phyloP scores from a whole-genome alignment of 108 stramenopile genomes.

The Pseudonitzschia multistriata region DNA sequence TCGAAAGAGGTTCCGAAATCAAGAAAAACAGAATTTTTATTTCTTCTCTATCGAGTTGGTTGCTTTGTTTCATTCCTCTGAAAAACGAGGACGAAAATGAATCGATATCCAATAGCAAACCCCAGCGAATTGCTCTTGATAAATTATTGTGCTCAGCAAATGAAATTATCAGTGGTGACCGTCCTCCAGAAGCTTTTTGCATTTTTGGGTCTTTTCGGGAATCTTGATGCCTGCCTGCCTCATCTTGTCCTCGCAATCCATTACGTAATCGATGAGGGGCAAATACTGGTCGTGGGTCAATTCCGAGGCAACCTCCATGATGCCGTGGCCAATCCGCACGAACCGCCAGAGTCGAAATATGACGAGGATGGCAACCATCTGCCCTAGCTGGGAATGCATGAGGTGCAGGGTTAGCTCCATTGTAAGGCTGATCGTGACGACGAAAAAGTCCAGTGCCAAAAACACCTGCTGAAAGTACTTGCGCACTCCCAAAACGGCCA shows the following conservation, averaged over 20 bases:
- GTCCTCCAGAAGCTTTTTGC: too few relatives aligned
- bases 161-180: too few relatives aligned
- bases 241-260: slow-evolving; percentile 32
- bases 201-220: slow-evolving; percentile 29
- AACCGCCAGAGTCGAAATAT: slow-evolving; percentile 59
- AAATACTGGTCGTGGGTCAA: slow-evolving; percentile 25
- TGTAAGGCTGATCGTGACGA: slow-evolving; percentile 39
- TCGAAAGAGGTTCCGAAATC: too few relatives aligned
- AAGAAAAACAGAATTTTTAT: too few relatives aligned
- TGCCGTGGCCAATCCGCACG: slow-evolving; percentile 60
- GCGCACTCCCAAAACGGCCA: slow-evolving; percentile 33
- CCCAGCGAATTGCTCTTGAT: too few relatives aligned
- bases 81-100: too few relatives aligned
- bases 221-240: slow-evolving; percentile 21
- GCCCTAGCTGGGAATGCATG: slow-evolving; percentile 18
- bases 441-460: slow-evolving; percentile 45
- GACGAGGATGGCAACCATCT: slow-evolving; percentile 29
- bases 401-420: slow-evolving; percentile 41
- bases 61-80: too few relatives aligned
- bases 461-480: slow-evolving; percentile 54
- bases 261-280: slow-evolving; percentile 31
- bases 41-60: too few relatives aligned
- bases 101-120: too few relatives aligned
- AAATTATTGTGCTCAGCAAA: too few relatives aligned
- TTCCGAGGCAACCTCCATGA: slow-evolving; percentile 49